Conservation (phyloP, 164 flowering plant genomes). For the Buxus sempervirens region DNA sequence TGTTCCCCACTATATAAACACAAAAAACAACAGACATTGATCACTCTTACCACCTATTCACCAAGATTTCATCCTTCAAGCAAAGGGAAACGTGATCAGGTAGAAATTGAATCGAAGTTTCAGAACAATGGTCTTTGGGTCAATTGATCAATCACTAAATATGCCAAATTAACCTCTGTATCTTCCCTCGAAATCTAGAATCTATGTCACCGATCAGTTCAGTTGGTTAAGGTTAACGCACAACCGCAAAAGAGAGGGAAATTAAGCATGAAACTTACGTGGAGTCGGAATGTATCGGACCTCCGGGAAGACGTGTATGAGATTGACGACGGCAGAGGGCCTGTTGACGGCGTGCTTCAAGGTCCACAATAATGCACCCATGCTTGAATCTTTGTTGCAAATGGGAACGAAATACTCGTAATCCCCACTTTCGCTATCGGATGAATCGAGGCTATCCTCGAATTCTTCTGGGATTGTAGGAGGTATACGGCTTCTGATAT, state of each 20-base stretch:
- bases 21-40: no score
- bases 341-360: constrained; percentile 11
- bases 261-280: neutral
- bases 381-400: constrained; percentile 19
- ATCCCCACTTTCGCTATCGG: neutral
- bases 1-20: constrained; percentile 45
- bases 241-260: no score
- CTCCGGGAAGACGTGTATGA: constrained; percentile 29
- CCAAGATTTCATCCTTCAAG: no score
- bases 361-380: constrained; percentile 26
- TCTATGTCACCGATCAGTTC: no score
- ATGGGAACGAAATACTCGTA: constrained; percentile 23
- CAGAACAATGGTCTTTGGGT: no score
- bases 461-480: neutral
- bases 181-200: no score
- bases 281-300: constrained; percentile 18
- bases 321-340: constrained; percentile 16
- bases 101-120: no score
- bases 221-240: no score
- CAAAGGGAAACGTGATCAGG: no score
- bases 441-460: neutral
- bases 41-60: no score
- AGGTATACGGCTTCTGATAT: neutral
- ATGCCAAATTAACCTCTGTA: no score
- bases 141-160: no score